phyloP scores from a whole-genome alignment of 2,329 filamentous ascomycete genomes.

The Penicillium freii region DNA sequence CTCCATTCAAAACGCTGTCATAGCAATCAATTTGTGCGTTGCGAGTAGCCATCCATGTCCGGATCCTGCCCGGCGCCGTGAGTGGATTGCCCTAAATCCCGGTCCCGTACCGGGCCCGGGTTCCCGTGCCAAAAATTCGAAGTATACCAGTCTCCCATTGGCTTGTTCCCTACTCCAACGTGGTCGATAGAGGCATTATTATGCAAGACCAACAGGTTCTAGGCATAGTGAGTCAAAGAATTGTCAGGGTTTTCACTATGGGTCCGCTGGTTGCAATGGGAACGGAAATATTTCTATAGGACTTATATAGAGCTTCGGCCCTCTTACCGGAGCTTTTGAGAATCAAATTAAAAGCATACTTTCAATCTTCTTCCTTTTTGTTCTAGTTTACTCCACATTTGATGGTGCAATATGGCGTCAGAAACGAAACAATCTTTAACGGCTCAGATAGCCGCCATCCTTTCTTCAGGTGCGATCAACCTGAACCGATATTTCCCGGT shows the following conservation, averaged over 20 bases:
- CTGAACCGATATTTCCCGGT: not conserved
- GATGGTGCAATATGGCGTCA: constrained; percentile 10
- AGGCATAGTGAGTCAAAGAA: constrained; percentile 23
- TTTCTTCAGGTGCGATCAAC: constrained; percentile 17
- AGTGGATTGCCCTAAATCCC: constrained; percentile 11
- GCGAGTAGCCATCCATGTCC: constrained; percentile 11
- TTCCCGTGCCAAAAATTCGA: constrained; percentile 13
- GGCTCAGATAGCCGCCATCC: constrained; percentile 6
- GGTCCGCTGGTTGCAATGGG: constrained; percentile 7
- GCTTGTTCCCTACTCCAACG: constrained; percentile 12
- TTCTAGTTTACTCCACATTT: not conserved
- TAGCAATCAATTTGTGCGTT: constrained; percentile 7
- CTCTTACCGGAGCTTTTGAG: not conserved
- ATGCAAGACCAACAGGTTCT: constrained; percentile 15
- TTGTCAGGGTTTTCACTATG: constrained; percentile 4
- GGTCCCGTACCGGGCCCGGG: constrained; percentile 24
- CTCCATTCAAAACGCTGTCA: not conserved
- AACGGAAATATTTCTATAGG: not conserved
- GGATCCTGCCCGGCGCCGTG: constrained; percentile 26
- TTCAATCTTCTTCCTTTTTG: not conserved
- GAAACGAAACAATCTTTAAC: constrained; percentile 3
- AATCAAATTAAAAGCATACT: constrained; percentile 1
- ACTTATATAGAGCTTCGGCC: constrained; percentile 16
- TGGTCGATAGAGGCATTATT: constrained; percentile 17
- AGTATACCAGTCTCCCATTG: constrained; percentile 21